Base-by-base conservation (phyloP, 495 filamentous ascomycete genomes). In the Neurospora sp. region DNA sequence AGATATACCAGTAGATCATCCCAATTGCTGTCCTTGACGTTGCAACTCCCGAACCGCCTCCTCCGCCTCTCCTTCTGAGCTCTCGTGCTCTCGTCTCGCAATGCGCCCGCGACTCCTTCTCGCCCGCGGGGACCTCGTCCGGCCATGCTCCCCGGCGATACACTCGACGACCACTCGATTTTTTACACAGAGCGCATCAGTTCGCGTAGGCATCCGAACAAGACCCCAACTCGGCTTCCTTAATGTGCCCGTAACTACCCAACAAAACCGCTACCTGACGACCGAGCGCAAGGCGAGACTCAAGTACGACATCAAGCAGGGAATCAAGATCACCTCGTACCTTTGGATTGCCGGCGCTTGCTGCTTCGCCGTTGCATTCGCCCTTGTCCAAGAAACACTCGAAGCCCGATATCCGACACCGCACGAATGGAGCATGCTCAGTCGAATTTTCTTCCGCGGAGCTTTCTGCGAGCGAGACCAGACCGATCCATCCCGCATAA, bases 151-250 rank as follows among this genome's bases (percentile, higher is more conserved):
- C 70, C 40, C 39, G 14, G 35, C 39, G 35, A 70, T 40, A 39
- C 37, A 39, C 12, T 37, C 59, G 23, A 20, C 72, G 40, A 62
- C 72, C 5, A 70, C 70, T 35, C 79, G 79, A 59, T 72, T 72
- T 69, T 81, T 81, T 38, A 54, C 75, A 7, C 78, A 80, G 70
- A 79, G 77, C 74, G 74, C 77, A 12, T 42, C 75, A 20, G 54
- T 71, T 48, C 76, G 76, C 35, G 38, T 71, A 35, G 70, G 75
- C 10, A 39, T 73, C 12, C 76, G 77, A 62, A 70, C 70, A 72
- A 89, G 94, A n/a, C 93, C 94, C 38, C 91, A 94, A 78, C 83
- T 96, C 37, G 92, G 92, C 23, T 97, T 93, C 80, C 90, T 94
- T 71, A 87, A 86, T 41, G 74, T 84, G 70, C 82, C 79, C 78